These are phyloP conservation scores for Rauvolfia tetraphylla DNA, from an alignment of 257 asterid genomes.

Conservation along the genomic window DNA sequence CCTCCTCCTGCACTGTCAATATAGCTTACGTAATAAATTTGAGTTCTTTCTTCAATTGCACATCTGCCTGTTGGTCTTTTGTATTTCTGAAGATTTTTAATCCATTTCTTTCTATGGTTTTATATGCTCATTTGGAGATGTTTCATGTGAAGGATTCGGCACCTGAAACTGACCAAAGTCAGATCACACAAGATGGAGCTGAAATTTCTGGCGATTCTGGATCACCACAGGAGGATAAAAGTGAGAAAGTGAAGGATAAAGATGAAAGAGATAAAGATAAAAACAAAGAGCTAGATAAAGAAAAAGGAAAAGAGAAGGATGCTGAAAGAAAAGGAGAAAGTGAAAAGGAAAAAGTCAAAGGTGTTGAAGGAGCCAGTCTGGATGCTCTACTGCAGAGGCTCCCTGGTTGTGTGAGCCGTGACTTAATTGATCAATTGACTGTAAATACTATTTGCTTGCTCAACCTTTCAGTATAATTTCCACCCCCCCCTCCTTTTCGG, in stretches of 20 bases:
- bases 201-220: slow-evolving; percentile 62
- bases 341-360: slow-evolving; percentile 87
- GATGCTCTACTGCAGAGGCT: slow-evolving; percentile 91
- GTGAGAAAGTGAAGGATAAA: slow-evolving; percentile 57
- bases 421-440: slow-evolving; percentile 94
- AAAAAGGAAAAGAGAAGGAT: slow-evolving; percentile 85
- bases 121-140: slow-evolving; percentile 21
- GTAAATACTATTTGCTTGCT: slow-evolving; percentile 44
- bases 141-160: slow-evolving; percentile 52
- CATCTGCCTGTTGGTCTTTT: not conserved
- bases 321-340: slow-evolving; percentile 70
- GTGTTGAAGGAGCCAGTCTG: slow-evolving; percentile 87
- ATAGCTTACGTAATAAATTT: not conserved
- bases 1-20: not conserved
- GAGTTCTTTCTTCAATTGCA: not conserved
- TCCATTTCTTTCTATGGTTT: not conserved
- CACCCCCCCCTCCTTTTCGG: slow-evolving; percentile 12
- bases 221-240: slow-evolving; percentile 51
- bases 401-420: slow-evolving; percentile 95
- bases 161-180: slow-evolving; percentile 64
- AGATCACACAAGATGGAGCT: slow-evolving; percentile 44
- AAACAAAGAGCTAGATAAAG: slow-evolving; percentile 53
- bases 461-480: slow-evolving; percentile 16
- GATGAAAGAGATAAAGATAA: slow-evolving; percentile 74
- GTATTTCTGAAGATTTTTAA: not conserved